A percentile compares a stretch with the other conserved stretches of the same genome.
Conservation (phyloP, 2,329 filamentous ascomycete genomes). For the Colletotrichum phormii region DNA sequence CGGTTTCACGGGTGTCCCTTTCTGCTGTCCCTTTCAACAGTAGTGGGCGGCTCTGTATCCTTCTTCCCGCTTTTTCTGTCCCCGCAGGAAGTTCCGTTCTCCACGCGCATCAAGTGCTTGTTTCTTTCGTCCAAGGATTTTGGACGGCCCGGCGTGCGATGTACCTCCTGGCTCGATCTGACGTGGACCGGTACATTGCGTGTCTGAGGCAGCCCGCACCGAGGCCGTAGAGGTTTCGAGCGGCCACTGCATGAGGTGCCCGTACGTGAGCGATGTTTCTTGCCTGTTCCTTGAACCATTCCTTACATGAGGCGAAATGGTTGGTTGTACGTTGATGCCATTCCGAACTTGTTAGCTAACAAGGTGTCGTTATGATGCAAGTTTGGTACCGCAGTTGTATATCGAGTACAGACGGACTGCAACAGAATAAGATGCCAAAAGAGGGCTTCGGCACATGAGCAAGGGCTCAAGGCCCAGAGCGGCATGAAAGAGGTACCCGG, state of each 20-base stretch:
- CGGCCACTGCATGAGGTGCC: not conserved
- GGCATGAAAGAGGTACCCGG: not conserved
- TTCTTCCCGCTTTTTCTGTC: not conserved
- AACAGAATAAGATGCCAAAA: not conserved
- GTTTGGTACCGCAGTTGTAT: not conserved
- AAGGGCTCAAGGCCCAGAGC: not conserved
- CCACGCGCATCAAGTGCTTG: conserved; percentile 24
- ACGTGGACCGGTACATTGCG: conserved; percentile 1
- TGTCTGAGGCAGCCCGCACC: conserved; percentile 26
- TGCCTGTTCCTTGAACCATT: not conserved
- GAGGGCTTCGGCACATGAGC: not conserved
- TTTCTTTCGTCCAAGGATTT: conserved; percentile 30
- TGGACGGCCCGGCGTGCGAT: conserved; percentile 29
- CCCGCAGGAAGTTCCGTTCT: not conserved
- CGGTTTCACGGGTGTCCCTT: not conserved
- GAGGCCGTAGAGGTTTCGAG: conserved; percentile 33
- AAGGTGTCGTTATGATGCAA: conserved; percentile 14
- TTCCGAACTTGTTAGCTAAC: conserved; percentile 27
- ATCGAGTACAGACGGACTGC: not conserved
- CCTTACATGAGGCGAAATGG: conserved; percentile 17
- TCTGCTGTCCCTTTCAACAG: not conserved
- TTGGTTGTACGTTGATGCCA: not conserved
- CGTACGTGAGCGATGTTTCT: not conserved
- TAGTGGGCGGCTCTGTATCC: not conserved
- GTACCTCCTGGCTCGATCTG: conserved; percentile 23